Base-by-base conservation (phyloP, 2,329 filamentous ascomycete genomes). In the Colletotrichum orbiculare region DNA sequence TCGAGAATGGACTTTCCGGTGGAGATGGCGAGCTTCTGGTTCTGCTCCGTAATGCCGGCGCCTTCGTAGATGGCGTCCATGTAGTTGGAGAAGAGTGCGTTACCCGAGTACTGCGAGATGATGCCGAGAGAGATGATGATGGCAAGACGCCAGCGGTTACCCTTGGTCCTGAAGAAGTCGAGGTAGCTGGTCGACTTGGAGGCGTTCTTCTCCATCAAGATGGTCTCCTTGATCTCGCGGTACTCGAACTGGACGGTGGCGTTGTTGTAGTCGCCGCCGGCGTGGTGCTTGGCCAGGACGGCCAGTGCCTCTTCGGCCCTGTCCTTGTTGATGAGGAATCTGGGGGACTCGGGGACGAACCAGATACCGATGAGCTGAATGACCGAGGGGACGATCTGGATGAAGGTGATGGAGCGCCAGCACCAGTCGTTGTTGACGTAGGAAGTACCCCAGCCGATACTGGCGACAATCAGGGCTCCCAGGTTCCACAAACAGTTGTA, bases 401-500 rank as follows among this genome's bases (percentile, higher is more conserved):
- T 78, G n/a, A 91, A 79, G 8, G 86, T 87, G 54, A 90, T 88
- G 42, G 85, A 86, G 54, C 88, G 82, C 89, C 89, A 92, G 3
- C 86, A 87, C 89, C 89, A 91, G 70, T 90, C 80, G 67, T 75
- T 84, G 8, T 77, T 72, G 64, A 91, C 85, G 41, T 82, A 78
- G 33, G 84, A 78, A 1, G 89, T 91, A 38, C 86, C 88, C 79
- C 88, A 89, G 39, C 87, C 87, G 54, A 90, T 82, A 78, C 85
- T 87, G 4, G 86, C 86, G 37, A 88, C 87, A 55, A 89, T 73
- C 45, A 83, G 73, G 12, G 81, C 80, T 42, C 87, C 87, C 60
- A 88, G 74, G 73, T 90, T 89, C 88, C 88, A 91, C 56, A 90
- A 76, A 70, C 86, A 89, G 75, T 91, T 91, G 77, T 91, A 91